phyloP scores from a whole-genome alignment of 169 alveolate species.

The Hepatocystis sp. region DNA sequence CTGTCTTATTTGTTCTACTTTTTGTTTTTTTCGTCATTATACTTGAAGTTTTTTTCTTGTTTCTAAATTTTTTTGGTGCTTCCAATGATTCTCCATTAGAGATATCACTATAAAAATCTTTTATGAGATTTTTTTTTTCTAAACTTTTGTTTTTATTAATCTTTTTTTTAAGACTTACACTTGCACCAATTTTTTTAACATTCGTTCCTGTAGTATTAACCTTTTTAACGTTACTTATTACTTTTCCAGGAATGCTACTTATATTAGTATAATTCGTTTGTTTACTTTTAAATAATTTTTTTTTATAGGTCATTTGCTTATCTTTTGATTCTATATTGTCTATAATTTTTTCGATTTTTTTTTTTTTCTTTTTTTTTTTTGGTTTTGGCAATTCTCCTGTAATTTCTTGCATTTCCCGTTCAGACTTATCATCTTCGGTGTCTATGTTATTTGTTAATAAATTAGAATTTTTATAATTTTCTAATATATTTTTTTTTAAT shows the following conservation, averaged over 20 bases:
- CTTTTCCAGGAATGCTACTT: no score
- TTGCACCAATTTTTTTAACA: no score
- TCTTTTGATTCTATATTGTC: neutral
- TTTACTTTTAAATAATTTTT: constrained; percentile 18
- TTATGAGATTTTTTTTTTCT: no score
- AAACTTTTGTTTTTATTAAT: no score
- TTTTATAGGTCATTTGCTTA: neutral
- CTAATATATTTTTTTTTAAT: constrained; percentile 51
- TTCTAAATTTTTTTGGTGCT: no score
- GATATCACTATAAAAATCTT: no score
- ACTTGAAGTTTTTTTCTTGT: no score
- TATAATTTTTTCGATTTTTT: constrained; percentile 13
- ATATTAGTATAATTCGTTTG: no score
- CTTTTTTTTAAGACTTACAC: no score
- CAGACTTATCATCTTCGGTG: constrained; percentile 37
- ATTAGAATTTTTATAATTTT: constrained; percentile 35
- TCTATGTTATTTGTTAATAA: constrained; percentile 15
- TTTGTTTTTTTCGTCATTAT: neutral
- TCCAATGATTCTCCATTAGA: no score
- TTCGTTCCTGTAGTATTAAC: no score
- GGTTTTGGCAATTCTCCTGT: neutral
- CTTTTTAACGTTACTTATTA: no score
- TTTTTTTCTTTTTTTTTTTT: neutral
- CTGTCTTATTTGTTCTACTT: constrained; percentile 1
- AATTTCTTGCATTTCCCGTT: neutral